These are phyloP conservation scores for Coelastrella sp. DNA, from an alignment of 139 green algal species.

Conservation along the genomic window DNA sequence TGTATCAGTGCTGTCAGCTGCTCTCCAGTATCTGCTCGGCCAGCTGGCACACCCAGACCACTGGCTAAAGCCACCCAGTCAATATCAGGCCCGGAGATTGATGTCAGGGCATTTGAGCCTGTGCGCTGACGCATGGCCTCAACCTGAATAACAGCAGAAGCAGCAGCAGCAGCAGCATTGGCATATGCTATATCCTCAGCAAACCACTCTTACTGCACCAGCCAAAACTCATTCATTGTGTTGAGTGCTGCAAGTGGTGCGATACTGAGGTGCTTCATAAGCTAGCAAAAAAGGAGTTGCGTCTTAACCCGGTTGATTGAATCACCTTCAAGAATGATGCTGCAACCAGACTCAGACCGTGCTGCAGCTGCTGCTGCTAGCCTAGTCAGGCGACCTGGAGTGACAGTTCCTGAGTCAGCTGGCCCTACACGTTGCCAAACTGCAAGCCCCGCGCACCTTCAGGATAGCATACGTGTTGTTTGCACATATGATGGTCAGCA, in stretches of 20 bases:
- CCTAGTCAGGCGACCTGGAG: too few relatives aligned
- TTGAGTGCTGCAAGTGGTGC: too few relatives aligned
- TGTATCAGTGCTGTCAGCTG: constrained; percentile 65
- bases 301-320: too few relatives aligned
- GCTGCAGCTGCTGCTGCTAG: too few relatives aligned
- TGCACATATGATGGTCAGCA: constrained; percentile 89
- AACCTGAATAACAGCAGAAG: not conserved
- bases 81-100: constrained; percentile 70
- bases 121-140: constrained; percentile 63
- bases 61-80: constrained; percentile 81
- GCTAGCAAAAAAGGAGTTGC: too few relatives aligned
- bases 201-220: not conserved
- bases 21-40: constrained; percentile 58
- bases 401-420: too few relatives aligned
- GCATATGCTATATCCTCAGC: not conserved
- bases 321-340: too few relatives aligned
- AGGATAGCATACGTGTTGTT: constrained; percentile 92
- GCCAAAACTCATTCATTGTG: too few relatives aligned
- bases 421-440: too few relatives aligned
- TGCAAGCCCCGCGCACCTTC: constrained; percentile 55
- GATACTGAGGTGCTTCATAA: too few relatives aligned
- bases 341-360: too few relatives aligned
- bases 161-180: too few relatives aligned
- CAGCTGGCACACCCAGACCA: constrained; percentile 77
- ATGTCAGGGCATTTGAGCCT: constrained; percentile 67